Percentiles rank a stretch among this genome's conserved stretches.
Conservation (phyloP, 106 monocot genomes). For the Apostasia ramifera region DNA sequence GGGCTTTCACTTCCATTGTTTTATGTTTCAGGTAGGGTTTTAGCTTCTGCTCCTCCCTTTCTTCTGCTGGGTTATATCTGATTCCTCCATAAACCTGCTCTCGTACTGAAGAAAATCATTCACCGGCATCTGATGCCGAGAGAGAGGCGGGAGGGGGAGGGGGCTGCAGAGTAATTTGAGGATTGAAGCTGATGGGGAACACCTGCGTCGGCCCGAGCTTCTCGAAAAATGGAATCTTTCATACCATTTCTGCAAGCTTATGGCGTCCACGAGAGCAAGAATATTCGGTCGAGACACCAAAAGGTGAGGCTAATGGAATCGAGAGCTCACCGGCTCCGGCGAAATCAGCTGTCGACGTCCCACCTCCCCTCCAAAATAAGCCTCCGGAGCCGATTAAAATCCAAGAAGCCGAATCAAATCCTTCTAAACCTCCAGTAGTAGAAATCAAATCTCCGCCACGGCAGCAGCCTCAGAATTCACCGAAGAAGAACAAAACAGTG, state of each 20-base stretch:
- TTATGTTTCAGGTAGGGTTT: not conserved
- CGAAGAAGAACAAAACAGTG: not conserved
- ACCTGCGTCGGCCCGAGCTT: constrained; percentile 6
- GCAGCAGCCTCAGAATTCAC: not conserved
- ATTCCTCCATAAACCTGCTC: not conserved
- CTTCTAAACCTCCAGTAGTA: not conserved
- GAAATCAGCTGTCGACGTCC: not conserved
- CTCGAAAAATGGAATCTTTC: constrained; percentile 8
- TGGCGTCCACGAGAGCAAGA: not conserved
- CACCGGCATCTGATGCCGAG: not conserved
- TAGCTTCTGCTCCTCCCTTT: not conserved
- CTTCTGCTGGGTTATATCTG: not conserved
- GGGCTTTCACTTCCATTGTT: no score
- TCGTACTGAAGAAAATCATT: not conserved
- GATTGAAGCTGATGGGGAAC: constrained; percentile 9
- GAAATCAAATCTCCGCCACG: not conserved
- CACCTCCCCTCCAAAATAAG: not conserved
- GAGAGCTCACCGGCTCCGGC: not conserved
- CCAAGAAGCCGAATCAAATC: not conserved
- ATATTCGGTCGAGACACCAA: not conserved
- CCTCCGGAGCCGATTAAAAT: constrained; percentile 7
- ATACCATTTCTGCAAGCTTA: constrained; percentile 6
- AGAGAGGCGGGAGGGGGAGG: not conserved
- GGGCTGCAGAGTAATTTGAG: not conserved
- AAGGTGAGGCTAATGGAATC: not conserved